A percentile compares a stretch with the other conserved stretches of the same genome.
These are phyloP conservation scores for Rhododendron molle DNA, from an alignment of 148 eudicot genomes.

Conservation along the genomic window DNA sequence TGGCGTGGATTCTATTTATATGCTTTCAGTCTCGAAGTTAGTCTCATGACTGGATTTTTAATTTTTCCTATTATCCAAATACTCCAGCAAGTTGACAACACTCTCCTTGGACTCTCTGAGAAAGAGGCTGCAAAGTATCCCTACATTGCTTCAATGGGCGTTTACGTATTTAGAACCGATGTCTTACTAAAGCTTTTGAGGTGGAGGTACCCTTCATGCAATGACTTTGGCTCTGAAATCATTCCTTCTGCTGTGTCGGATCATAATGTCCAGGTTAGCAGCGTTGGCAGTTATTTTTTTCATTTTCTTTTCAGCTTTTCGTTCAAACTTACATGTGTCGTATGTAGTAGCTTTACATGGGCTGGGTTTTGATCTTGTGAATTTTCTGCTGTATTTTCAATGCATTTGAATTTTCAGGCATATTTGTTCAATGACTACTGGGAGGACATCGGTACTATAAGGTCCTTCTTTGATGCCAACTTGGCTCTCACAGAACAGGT, in stretches of 20 bases:
- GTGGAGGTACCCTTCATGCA: slow-evolving; percentile 57
- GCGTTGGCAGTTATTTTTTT: neutral
- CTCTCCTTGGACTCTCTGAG: slow-evolving; percentile 63
- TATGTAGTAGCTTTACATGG: neutral
- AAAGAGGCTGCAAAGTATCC: slow-evolving; percentile 63
- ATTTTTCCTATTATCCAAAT: neutral
- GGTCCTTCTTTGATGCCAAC: slow-evolving; percentile 92
- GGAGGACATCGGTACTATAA: slow-evolving; percentile 97
- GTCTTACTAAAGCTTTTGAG: slow-evolving; percentile 71
- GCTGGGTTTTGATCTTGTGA: neutral
- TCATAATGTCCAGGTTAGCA: slow-evolving; percentile 68
- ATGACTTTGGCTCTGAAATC: slow-evolving; percentile 92
- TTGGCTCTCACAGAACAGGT: slow-evolving; percentile 94
- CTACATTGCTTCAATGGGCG: slow-evolving; percentile 97
- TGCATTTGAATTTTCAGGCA: slow-evolving; percentile 43
- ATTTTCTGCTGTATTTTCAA: neutral
- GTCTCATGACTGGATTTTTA: neutral
- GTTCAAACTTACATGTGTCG: neutral
- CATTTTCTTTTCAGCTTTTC: neutral
- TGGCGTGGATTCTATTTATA: neutral
- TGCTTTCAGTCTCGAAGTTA: neutral
- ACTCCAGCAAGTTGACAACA: slow-evolving; percentile 79
- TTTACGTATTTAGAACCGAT: slow-evolving; percentile 75
- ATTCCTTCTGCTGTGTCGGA: slow-evolving; percentile 74
- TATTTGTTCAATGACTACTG: slow-evolving; percentile 86